Base-by-base conservation (phyloP, 1,284 basidiomycete species). In the Microbotryum scabiosae region DNA sequence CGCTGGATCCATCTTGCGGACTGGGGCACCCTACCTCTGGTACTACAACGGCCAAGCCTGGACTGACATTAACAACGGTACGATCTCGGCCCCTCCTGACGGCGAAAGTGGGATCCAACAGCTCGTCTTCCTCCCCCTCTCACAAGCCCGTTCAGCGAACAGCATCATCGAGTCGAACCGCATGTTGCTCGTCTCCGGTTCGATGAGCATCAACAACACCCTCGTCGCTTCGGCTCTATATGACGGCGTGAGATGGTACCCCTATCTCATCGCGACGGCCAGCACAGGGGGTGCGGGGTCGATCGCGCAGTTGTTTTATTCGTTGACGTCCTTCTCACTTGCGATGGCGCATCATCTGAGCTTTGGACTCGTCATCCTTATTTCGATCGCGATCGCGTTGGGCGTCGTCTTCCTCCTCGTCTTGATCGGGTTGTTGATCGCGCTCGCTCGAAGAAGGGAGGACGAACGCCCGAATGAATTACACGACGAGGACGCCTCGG, bases 341-440 rank as follows among this genome's bases (percentile, higher is more conserved):
- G 61, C 64, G 8, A 55, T 57, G 18, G 47, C 52, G n/a, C 61
- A 84, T 73, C 88, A 86, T 80, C 82, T 97, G 56, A 90, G 91
- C 1, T 84, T 85, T 26, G 96, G 93, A 3, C 82, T 97, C 45
- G 90, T 98, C 59, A 97, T 98, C 65, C 82, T 97, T 46, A 93
- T 98, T 69, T 94, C 91, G 5, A 97, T 98, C 69, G 94, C 93
- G 32, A 96, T 97, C 66, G 85, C 90, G 5, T 90, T 93, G 12
- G 94, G 92, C 28, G 84, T 97, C 26, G 90, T 98, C 56, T 92
- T 98, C 78, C 78, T 97, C 1, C 80, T 97, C 25, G 87, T 90
- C 18, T 78, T 96, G 44, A 80, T 92, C 61, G 90, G 90, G 52
- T 86, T 97, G 51, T 78, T 97, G 48, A 90, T 90, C 85, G 86